phyloP scores from a whole-genome alignment of 495 filamentous ascomycete species.

The Chaetomium tenue region DNA sequence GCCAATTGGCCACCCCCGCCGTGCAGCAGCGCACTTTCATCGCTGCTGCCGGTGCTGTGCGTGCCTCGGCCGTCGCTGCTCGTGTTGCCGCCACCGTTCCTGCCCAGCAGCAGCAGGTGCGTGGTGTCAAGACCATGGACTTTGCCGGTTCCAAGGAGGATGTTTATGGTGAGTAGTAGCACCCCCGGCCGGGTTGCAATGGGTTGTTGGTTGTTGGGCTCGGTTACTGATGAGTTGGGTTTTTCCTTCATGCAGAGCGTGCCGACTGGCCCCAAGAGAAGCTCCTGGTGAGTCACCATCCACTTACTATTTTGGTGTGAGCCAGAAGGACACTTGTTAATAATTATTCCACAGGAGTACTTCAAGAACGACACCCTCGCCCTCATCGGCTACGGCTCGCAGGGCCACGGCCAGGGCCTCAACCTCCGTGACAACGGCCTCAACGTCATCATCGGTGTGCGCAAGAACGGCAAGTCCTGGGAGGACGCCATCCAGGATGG shows the following conservation, averaged over 20 bases:
- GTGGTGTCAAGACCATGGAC: slow-evolving; percentile 85
- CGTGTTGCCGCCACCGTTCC: slow-evolving; percentile 45
- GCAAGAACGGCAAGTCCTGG: slow-evolving; percentile 97
- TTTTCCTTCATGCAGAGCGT: slow-evolving; percentile 62
- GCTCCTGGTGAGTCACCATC: slow-evolving; percentile 67
- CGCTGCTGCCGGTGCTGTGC: slow-evolving; percentile 60
- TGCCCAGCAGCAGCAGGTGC: slow-evolving; percentile 59
- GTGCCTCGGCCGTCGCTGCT: slow-evolving; percentile 52
- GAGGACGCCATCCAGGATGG: slow-evolving; percentile 95
- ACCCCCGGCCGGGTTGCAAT: not conserved
- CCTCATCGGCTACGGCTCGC: slow-evolving; percentile 98
- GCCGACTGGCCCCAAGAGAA: slow-evolving; percentile 98
- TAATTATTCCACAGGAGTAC: slow-evolving; percentile 68
- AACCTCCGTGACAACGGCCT: slow-evolving; percentile 99
- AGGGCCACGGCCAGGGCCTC: slow-evolving; percentile 96
- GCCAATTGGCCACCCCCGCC: slow-evolving; percentile 65
- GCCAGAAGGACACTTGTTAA: not conserved
- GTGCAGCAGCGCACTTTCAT: slow-evolving; percentile 69
- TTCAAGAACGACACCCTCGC: slow-evolving; percentile 99
- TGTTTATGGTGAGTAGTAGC: slow-evolving; percentile 69
- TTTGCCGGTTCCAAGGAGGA: slow-evolving; percentile 91
- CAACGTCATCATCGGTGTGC: slow-evolving; percentile 97
- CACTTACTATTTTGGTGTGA: not conserved
- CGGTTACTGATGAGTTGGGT: not conserved
- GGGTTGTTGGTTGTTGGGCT: not conserved